These are phyloP conservation scores for Globisporangium irregulare DNA, from an alignment of 352 stramenopile species.

Conservation along the genomic window DNA sequence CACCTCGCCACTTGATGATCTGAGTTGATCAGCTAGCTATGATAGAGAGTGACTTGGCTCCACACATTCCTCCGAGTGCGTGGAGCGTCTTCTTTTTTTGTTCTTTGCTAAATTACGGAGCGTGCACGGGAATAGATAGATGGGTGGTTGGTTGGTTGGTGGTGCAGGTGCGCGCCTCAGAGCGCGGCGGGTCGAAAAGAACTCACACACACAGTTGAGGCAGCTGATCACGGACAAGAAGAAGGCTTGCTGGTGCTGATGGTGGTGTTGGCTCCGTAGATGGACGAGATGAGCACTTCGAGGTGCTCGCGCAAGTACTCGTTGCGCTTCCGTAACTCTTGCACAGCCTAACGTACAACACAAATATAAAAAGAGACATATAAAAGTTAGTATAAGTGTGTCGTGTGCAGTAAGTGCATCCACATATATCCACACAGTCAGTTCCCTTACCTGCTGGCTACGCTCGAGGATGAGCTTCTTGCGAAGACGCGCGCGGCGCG, in stretches of 20 bases:
- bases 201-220: slow-evolving; percentile 12
- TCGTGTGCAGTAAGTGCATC: neutral
- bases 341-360: slow-evolving; percentile 38
- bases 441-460: slow-evolving; percentile 50
- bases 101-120: slow-evolving; percentile 1
- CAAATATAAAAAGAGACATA: slow-evolving; percentile 6
- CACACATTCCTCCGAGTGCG: neutral
- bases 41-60: neutral
- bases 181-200: neutral
- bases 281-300: slow-evolving; percentile 55
- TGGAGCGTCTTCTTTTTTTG: neutral
- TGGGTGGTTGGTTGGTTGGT: neutral
- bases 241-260: neutral
- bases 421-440: neutral
- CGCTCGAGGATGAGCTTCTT: slow-evolving; percentile 83
- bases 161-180: neutral
- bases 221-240: neutral
- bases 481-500: slow-evolving; percentile 62
- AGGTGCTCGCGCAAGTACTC: slow-evolving; percentile 58
- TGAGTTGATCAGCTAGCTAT: neutral
- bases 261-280: slow-evolving; percentile 37
- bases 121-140: neutral
- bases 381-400: too few species aligned
- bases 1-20: neutral
- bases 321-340: slow-evolving; percentile 59